Evolutionary conservation across 2,329 filamentous ascomycete species (phyloP).

Genomic region (Aureobasidium namibiae): DNA sequence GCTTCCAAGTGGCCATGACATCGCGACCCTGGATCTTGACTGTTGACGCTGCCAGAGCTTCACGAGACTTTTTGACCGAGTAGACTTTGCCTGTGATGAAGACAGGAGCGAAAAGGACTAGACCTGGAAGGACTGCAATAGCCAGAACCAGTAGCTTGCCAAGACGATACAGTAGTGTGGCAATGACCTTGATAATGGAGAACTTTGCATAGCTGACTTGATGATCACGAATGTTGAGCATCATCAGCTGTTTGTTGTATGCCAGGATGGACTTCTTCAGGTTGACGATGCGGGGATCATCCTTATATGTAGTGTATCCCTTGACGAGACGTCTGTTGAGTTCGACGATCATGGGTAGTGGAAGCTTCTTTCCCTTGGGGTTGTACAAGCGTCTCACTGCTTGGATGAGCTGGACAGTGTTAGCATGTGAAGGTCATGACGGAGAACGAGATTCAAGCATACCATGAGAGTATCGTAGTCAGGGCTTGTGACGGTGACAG

Average conservation of each 20-base stretch:
- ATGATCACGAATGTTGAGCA: slow-evolving; percentile 83
- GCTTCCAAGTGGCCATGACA: slow-evolving; percentile 91
- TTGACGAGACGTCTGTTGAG: slow-evolving; percentile 84
- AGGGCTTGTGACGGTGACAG: slow-evolving; percentile 85
- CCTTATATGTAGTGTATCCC: slow-evolving; percentile 87
- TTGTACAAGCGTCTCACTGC: slow-evolving; percentile 90
- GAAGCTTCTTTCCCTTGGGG: slow-evolving; percentile 85
- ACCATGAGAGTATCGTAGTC: slow-evolving; percentile 95
- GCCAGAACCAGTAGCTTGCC: slow-evolving; percentile 69
- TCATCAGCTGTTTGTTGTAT: slow-evolving; percentile 81
- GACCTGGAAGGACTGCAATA: slow-evolving; percentile 74
- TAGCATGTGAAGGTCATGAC: slow-evolving; percentile 19
- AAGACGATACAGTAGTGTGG: slow-evolving; percentile 70
- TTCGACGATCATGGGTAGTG: slow-evolving; percentile 85
- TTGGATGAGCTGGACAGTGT: slow-evolving; percentile 62
- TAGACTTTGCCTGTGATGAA: slow-evolving; percentile 79
- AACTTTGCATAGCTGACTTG: slow-evolving; percentile 89
- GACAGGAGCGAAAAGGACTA: slow-evolving; percentile 79
- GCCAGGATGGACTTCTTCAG: slow-evolving; percentile 67
- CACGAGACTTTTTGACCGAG: slow-evolving; percentile 70
- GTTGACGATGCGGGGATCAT: slow-evolving; percentile 72
- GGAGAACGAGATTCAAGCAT: not conserved
- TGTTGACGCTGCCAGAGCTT: slow-evolving; percentile 74
- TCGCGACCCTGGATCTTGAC: slow-evolving; percentile 85
- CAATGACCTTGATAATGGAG: slow-evolving; percentile 65